Evolutionary conservation across 78 protist species (phyloP), one percentile per base, ranked within the genome.

Genomic region (Polysphondylium violaceum): DNA sequence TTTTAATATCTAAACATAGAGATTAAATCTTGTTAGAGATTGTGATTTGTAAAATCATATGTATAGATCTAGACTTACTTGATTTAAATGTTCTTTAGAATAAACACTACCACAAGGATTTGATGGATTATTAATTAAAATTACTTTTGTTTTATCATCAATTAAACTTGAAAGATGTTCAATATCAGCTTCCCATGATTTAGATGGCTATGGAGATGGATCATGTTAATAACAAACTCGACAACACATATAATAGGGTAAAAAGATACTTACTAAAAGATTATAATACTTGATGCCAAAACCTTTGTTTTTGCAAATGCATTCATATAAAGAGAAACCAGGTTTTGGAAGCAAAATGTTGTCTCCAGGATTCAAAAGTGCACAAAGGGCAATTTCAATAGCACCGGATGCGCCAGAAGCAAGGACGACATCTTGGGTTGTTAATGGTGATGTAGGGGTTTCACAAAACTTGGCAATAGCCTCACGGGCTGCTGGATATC

Each of bases 91-190:
- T 36, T 77, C 60, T 38, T n/a, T 40, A 33, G 91, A n/a, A 60
- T 47, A 97, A 51, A 53, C 76, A 9, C 94, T 83, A 68, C 99
- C 99, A 74, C 98, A 96, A 36, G 99, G 99, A 86, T 98, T 98
- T 9, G 96, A 88, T 61, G 99, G 99, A 69, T 98, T 98, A 77
- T 88, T 98, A 43, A 98, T 60, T 16, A 98, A n/a, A 29, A 98
- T 94, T 29, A 96, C 97, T 23, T 51, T 60, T 31, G 99, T 98
- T 16, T 55, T 50, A 17, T 53, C 47, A 74, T 96, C 96, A 33
- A 97, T 93, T 25, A 86, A 64, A 25, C 95, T 25, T 73, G 53
- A 92, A 11, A 97, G 0, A 43, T 72, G 83, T 0, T 9, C 95
- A 16, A 97, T 67, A 77, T 97, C 96, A 8, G 44, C 65, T 64